phyloP scores from a whole-genome alignment of 2,329 filamentous ascomycete species.

The Aspergillus sp. region DNA sequence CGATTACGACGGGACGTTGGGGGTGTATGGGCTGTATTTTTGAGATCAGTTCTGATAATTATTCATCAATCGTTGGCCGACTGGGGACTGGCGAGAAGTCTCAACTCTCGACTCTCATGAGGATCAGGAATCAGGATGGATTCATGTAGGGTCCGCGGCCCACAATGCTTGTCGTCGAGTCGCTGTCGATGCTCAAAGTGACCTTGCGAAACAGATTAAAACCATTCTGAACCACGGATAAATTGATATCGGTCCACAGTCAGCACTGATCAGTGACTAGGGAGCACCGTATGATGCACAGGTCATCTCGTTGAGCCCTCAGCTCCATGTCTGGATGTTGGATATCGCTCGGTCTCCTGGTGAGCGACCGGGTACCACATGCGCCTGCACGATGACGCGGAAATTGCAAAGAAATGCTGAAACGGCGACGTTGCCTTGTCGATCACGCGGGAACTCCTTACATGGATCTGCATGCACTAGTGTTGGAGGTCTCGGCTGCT shows the following conservation, averaged over 20 bases:
- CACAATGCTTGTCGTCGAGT: background rate
- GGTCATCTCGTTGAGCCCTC: background rate
- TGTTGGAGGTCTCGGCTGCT: background rate
- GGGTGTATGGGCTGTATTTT: too few relatives aligned
- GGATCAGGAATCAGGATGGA: background rate
- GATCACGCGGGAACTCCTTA: constrained; percentile 28
- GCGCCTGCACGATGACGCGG: constrained; percentile 5
- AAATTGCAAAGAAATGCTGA: constrained; percentile 12
- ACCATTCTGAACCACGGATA: background rate
- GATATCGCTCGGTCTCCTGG: background rate
- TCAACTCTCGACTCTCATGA: background rate
- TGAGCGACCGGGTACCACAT: too few relatives aligned
- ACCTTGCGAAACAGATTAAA: background rate
- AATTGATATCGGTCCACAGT: background rate
- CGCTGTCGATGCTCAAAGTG: background rate
- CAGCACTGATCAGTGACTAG: background rate
- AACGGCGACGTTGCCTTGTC: constrained; percentile 19
- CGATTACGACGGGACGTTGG: background rate
- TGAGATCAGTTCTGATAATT: background rate
- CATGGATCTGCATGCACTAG: constrained; percentile 21
- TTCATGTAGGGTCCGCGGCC: background rate
- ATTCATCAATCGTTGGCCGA: background rate
- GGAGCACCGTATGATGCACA: background rate
- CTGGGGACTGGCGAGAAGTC: background rate
- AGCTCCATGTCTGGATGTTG: background rate